Percentiles rank a stretch among this genome's conserved stretches.
Conservation (phyloP, 164 flowering plant species). For the Magnolia officinalis region DNA sequence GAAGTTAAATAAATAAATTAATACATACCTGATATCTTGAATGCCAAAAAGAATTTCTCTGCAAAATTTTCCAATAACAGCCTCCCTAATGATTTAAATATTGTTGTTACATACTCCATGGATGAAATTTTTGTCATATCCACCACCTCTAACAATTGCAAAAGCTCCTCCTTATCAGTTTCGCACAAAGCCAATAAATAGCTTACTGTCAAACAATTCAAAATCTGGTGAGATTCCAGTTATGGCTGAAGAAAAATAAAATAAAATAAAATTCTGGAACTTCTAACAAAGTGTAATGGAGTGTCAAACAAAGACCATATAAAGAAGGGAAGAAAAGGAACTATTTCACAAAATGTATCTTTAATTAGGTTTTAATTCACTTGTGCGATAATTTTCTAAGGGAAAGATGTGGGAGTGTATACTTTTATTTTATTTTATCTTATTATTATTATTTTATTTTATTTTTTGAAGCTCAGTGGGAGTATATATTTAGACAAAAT, state of each 20-base stretch:
- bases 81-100: slow-evolving; percentile 73
- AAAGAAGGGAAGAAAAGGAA: background rate
- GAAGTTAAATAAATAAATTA: background rate
- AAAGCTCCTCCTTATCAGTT: slow-evolving; percentile 49
- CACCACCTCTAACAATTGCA: slow-evolving; percentile 48
- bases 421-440: too few species aligned
- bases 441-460: too few species aligned
- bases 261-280: background rate
- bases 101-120: slow-evolving; percentile 21
- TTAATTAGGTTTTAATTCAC: background rate
- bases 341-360: background rate
- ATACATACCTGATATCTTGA: slow-evolving; percentile 47
- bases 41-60: slow-evolving; percentile 46
- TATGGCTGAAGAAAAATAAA: background rate
- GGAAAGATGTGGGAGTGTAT: background rate
- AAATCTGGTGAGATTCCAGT: slow-evolving; percentile 2
- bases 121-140: slow-evolving; percentile 64
- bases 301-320: background rate
- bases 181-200: slow-evolving; percentile 80
- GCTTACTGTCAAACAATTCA: slow-evolving; percentile 46
- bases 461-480: too few species aligned
- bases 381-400: background rate
- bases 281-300: background rate
- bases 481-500: too few species aligned
- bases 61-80: slow-evolving; percentile 39